phyloP scores from a whole-genome alignment of 139 green algal genomes.

The Micractinium sp. region DNA sequence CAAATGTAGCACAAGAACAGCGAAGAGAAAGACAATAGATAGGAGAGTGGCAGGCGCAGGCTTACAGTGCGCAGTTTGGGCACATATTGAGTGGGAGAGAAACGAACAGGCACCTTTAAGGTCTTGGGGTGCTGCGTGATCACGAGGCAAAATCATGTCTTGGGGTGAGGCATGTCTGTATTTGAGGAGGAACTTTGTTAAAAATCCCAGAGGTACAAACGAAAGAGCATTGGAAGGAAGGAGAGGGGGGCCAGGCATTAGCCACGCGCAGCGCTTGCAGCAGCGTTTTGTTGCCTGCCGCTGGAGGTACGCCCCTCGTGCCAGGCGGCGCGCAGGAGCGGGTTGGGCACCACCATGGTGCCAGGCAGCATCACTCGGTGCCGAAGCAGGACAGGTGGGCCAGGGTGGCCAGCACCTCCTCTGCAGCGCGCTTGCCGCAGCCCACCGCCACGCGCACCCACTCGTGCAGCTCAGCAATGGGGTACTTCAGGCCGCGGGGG shows the following conservation, averaged over 20 bases:
- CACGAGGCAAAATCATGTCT: background rate
- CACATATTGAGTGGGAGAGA: too few species aligned
- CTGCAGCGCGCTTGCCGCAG: background rate
- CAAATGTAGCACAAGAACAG: too few species aligned
- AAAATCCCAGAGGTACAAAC: background rate
- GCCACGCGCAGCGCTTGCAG: too few species aligned
- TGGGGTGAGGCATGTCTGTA: background rate
- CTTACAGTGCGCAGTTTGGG: too few species aligned
- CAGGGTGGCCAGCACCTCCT: constrained; percentile 3
- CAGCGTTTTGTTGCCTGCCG: too few species aligned
- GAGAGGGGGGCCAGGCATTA: background rate
- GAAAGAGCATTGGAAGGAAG: background rate
- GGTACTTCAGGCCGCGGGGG: constrained; percentile 2
- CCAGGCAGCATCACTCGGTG: background rate
- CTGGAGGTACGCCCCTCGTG: background rate
- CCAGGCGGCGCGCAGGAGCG: background rate
- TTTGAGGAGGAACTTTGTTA: background rate
- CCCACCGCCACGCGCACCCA: constrained; percentile 21
- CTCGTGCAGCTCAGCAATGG: constrained; percentile 1
- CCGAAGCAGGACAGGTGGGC: constrained; percentile 4
- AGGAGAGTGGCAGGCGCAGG: too few species aligned
- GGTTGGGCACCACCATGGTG: background rate
- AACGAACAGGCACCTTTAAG: too few species aligned
- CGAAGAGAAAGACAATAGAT: too few species aligned
- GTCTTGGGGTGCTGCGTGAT: too few species aligned